phyloP scores from a whole-genome alignment of 208 protist species.

The Trypanosoma melophagium region DNA sequence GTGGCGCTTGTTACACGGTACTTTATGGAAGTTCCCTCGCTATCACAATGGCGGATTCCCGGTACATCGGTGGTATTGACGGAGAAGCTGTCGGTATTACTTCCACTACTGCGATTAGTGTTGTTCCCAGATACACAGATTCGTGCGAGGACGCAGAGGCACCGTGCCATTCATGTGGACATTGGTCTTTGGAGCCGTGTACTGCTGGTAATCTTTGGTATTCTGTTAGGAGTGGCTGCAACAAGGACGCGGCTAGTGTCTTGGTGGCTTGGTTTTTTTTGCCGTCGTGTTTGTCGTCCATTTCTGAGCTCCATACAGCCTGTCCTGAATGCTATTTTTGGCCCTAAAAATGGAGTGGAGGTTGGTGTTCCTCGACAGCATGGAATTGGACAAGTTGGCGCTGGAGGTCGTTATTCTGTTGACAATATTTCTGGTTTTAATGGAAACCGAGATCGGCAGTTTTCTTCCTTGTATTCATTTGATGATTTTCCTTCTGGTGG shows the following conservation, averaged over 20 bases:
- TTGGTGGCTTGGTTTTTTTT: constrained; percentile 38
- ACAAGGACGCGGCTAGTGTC: constrained; percentile 22
- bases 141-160: constrained; percentile 33
- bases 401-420: constrained; percentile 48
- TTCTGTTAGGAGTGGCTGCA: constrained; percentile 43
- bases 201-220: constrained; percentile 46
- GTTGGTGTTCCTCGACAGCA: constrained; percentile 35
- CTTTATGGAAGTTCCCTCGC: constrained; percentile 44
- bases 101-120: constrained; percentile 52
- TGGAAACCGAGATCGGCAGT: neutral
- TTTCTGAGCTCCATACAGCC: constrained; percentile 46
- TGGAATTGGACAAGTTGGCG: constrained; percentile 8
- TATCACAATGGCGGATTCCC: constrained; percentile 32
- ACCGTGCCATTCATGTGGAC: constrained; percentile 44
- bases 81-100: constrained; percentile 34
- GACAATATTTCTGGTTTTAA: constrained; percentile 37
- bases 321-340: constrained; percentile 34
- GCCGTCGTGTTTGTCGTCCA: constrained; percentile 38
- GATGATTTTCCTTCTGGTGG: neutral
- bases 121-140: constrained; percentile 42
- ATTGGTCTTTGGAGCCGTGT: constrained; percentile 52
- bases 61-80: constrained; percentile 32
- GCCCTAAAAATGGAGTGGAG: constrained; percentile 33
- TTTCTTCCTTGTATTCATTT: neutral
- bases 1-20: constrained; percentile 44